phyloP scores from a whole-genome alignment of 441 rosid genomes.

The Brassica hybrid region DNA sequence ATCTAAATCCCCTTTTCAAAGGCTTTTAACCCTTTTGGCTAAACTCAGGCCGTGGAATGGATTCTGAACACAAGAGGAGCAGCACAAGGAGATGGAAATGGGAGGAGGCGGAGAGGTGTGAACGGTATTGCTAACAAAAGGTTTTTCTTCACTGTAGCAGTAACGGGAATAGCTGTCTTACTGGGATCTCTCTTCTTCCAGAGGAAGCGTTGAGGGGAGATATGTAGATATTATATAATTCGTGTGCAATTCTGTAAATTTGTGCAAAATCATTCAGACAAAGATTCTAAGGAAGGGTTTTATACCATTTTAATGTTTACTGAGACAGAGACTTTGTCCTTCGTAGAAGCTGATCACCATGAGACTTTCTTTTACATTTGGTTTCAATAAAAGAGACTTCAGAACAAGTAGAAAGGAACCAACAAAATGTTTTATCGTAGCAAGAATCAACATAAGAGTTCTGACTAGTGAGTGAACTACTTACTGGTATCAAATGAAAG shows the following conservation, averaged over 20 bases:
- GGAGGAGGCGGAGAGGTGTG: no score
- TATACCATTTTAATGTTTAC: no score
- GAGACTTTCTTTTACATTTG: no score
- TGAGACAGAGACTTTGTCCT: no score
- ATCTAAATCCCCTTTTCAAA: not conserved
- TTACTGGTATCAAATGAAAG: not conserved
- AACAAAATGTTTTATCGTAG: conserved; percentile 5
- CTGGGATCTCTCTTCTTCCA: conserved; percentile 87
- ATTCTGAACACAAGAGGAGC: conserved; percentile 47
- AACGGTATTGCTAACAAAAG: conserved; percentile 29
- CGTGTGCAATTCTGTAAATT: no score
- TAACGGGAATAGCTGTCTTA: conserved; percentile 85
- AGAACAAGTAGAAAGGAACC: not conserved
- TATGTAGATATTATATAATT: no score
- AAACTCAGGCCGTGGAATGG: not conserved
- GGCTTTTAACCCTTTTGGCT: conserved; percentile 5
- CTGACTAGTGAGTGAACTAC: not conserved
- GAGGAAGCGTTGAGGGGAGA: conserved; percentile 37
- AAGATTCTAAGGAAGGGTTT: no score
- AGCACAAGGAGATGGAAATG: conserved; percentile 63
- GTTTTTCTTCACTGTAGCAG: conserved; percentile 78
- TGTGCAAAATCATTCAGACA: no score
- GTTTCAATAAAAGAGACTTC: no score
- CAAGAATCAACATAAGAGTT: no score
- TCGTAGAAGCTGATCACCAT: no score